phyloP scores from a whole-genome alignment of 2,329 filamentous ascomycete genomes.

The Thermoascus crustaceus region DNA sequence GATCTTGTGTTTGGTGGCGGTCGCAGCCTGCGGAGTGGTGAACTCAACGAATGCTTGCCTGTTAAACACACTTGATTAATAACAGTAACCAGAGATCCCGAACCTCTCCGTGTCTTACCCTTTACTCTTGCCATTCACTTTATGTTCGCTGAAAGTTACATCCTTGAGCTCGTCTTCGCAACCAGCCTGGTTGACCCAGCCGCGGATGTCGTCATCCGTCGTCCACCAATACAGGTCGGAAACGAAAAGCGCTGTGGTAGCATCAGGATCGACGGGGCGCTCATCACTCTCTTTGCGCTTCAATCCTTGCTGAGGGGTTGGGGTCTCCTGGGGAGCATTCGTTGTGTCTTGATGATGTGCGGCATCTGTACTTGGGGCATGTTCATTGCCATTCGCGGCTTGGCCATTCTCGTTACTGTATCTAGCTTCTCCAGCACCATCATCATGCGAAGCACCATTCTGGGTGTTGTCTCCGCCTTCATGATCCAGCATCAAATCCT shows the following conservation, averaged over 20 bases:
- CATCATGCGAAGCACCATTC: constrained; percentile 15
- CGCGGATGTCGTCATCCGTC: constrained; percentile 87
- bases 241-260: constrained; percentile 67
- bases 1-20: constrained; percentile 73
- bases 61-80: constrained; percentile 8
- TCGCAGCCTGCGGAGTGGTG: constrained; percentile 71
- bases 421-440: constrained; percentile 13
- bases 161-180: constrained; percentile 83
- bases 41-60: constrained; percentile 81
- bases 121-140: constrained; percentile 98
- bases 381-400: constrained; percentile 17
- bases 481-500: constrained; percentile 32
- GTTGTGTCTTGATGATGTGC: constrained; percentile 13
- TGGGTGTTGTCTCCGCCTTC: constrained; percentile 29
- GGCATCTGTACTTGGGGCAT: constrained; percentile 14
- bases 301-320: constrained; percentile 45
- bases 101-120: constrained; percentile 59
- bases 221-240: constrained; percentile 96
- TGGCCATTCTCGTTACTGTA: constrained; percentile 18
- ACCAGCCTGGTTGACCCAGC: constrained; percentile 70
- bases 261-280: constrained; percentile 49
- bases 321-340: constrained; percentile 13
- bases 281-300: constrained; percentile 57
- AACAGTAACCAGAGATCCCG: background rate
- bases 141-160: constrained; percentile 95